Base-by-base conservation (phyloP, 179 eudicot species). In the Nepenthes alata region DNA sequence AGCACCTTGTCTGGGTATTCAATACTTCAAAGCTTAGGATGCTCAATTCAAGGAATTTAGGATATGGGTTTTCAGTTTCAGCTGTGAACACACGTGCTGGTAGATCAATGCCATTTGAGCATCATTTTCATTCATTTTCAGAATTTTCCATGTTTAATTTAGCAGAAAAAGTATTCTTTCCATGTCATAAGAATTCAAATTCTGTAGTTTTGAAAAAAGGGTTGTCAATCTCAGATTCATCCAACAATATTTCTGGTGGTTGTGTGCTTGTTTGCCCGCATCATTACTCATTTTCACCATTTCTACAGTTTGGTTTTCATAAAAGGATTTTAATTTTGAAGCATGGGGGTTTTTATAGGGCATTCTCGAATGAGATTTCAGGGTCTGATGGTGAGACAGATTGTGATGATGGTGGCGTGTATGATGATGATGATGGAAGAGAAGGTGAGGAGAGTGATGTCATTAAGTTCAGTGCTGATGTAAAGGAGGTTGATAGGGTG, bases 401-500 rank as follows among this genome's bases (percentile, higher is more conserved):
- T 41, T 15, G 53, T 44, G 71, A 67, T 47, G 57, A 60, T 68
- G 70, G 3, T 63, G 77, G 53, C 16, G 48, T 1, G 14, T 65
- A 36, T 34, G 64, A 68, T 15, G 59, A 59, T 59, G 58, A 59
- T 25, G 50, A 65, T 37, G 56, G 63, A 64, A 14, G 39, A 63
- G 45, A 44, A 60, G 54, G 14, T 47, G 57, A 55, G 62, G 74
- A 64, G 11, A 15, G 35, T 36, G 67, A 53, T 45, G 38, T 67
- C 7, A 48, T 45, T 10, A 51, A 35, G 13, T 75, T 75, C 4
- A 70, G 71, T 66, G 83, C 80, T 67, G 87, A 91, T 80, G 77
- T 52, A n/a, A 69, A 67, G 63, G 98, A 93, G 68, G 90, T 93
- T 62, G 84, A 72, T 47, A 77, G 81, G 70, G 83, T 93, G 36